Conservation (phyloP, 306 rosid genomes). For the Lablab purpureus region DNA sequence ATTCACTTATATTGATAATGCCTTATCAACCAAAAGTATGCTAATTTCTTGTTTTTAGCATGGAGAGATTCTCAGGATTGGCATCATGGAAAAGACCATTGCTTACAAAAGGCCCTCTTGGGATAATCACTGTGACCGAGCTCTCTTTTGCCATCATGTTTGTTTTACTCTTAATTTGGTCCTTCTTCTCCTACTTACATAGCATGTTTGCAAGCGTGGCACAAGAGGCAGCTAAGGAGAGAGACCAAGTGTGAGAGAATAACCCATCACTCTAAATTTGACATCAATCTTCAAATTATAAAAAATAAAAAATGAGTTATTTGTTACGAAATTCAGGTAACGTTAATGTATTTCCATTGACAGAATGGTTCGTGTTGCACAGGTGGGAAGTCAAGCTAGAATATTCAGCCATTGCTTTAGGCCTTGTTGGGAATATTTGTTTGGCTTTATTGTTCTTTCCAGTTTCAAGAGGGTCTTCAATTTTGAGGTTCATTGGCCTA, state of each 20-base stretch:
- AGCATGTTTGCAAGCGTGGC: slow-evolving; percentile 47
- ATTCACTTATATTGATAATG: not conserved
- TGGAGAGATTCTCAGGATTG: slow-evolving; percentile 35
- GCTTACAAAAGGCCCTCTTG: slow-evolving; percentile 61
- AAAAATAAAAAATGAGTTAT: not conserved
- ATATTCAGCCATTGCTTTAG: slow-evolving; percentile 52
- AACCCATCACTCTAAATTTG: not conserved
- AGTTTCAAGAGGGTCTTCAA: slow-evolving; percentile 62
- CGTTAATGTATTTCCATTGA: not conserved
- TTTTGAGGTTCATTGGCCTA: slow-evolving; percentile 55
- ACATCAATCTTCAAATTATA: not conserved
- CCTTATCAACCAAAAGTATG: slow-evolving; percentile 5
- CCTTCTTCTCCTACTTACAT: slow-evolving; percentile 56
- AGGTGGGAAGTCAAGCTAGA: slow-evolving; percentile 69
- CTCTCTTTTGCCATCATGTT: slow-evolving; percentile 55
- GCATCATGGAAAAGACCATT: slow-evolving; percentile 57
- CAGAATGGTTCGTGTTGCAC: slow-evolving; percentile 39
- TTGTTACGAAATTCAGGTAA: not conserved
- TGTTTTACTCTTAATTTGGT: slow-evolving; percentile 61
- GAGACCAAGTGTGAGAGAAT: slow-evolving; percentile 55
- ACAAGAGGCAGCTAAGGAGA: slow-evolving; percentile 42
- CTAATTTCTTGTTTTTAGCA: slow-evolving; percentile 42
- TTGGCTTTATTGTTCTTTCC: slow-evolving; percentile 66
- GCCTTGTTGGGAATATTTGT: slow-evolving; percentile 61
- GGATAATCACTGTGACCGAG: slow-evolving; percentile 60